Conservation (phyloP, 1,139 yeast species). For the Kodamaea derodonti region DNA sequence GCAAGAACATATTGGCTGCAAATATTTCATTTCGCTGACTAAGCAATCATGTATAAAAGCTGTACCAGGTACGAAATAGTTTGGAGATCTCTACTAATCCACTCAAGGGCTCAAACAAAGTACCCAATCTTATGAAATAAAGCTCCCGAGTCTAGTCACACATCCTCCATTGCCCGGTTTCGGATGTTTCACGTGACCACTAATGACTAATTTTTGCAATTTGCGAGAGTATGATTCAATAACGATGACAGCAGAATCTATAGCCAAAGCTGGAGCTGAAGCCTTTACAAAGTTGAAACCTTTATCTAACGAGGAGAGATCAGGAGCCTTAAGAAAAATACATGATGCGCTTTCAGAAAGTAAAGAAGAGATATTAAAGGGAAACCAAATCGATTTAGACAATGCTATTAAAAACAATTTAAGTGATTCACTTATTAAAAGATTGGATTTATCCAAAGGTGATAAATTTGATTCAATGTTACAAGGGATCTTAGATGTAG, state of each 20-base stretch:
- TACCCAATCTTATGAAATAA: too few relatives aligned
- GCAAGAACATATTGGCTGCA: too few relatives aligned
- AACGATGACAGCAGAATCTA: constrained; percentile 50
- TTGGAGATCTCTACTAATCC: too few relatives aligned
- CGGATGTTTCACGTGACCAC: too few relatives aligned
- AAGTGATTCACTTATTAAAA: constrained; percentile 67
- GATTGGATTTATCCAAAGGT: constrained; percentile 75
- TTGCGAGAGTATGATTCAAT: too few relatives aligned
- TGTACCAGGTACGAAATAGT: too few relatives aligned
- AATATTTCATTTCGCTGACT: too few relatives aligned
- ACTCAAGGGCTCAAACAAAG: too few relatives aligned
- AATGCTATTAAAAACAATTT: constrained; percentile 59
- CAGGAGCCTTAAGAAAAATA: constrained; percentile 66
- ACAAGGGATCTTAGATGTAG: constrained; percentile 91
- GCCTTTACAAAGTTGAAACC: constrained; percentile 84
- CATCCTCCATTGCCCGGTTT: too few relatives aligned
- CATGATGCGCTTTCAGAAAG: constrained; percentile 59
- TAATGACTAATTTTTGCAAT: too few relatives aligned
- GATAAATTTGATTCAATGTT: constrained; percentile 93
- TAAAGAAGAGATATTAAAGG: constrained; percentile 61
- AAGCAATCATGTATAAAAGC: too few relatives aligned
- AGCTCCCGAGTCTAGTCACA: too few relatives aligned
- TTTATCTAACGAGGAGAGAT: constrained; percentile 66
- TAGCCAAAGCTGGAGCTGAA: constrained; percentile 72
- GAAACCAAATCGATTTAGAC: constrained; percentile 72